Evolutionary conservation across 2,329 filamentous ascomycete species (phyloP), one percentile per base, ranked within the genome.

Genomic region (Hypoxylon sp.): DNA sequence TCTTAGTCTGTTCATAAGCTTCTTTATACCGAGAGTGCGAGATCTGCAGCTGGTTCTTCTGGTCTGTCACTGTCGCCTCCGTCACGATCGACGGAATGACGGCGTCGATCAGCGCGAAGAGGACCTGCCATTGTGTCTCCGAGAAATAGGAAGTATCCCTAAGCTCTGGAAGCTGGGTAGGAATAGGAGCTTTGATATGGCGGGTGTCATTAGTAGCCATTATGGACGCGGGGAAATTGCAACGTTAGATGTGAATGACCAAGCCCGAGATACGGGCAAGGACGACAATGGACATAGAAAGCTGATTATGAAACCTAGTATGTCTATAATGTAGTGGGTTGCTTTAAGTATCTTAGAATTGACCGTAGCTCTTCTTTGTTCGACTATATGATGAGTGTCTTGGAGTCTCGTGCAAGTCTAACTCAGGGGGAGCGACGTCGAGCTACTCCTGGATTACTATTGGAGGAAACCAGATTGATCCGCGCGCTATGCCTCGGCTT

Each of bases 41-140:
- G 11, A 89, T 77, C 14, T 75, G 74, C 14, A 87, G 76, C 63
- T 85, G 81, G 32, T 70, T 76, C 3, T 74, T 72, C 20, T 73
- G 72, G 70, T 85, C 81, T 11, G 73, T 73, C 18, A 76, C 70
- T 18, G 75, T 70, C 16, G 80, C 77, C 12, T 80, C 77, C 12
- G 80, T 74, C 18, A 80, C 81, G 65, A 92, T 81, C 18, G 88
- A 83, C 2, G 90, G 89, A 30, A 92, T 77, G 16, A 87, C 76
- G n/a, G 83, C 85, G 68, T 89, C 86, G 40, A 88, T 75, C 5
- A 89, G 76, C 2, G 86, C 80, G 68, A 83, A 80, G 42, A 89
- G 72, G 1, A 84, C 82, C 38, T 79, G 74, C 87, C 87, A 89
- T 77, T 87, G 83, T 16, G 77, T 74, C 50, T 80, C 77, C 40